Conservation (phyloP, 371 early-diverging fungal species). For the Thermomucor indicae-seudaticae region DNA sequence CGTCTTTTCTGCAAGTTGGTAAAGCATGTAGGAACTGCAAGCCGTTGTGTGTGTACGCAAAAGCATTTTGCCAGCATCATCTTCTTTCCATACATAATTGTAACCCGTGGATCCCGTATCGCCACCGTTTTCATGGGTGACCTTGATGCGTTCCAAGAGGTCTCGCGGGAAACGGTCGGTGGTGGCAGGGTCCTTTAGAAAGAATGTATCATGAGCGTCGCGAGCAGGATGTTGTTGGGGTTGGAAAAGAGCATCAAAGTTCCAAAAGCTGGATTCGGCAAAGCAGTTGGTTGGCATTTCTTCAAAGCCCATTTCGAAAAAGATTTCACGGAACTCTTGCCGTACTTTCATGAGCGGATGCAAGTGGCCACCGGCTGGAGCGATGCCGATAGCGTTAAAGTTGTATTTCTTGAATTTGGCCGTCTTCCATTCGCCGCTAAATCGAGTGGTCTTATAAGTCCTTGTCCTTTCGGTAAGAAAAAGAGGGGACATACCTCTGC, state of each 20-base stretch:
- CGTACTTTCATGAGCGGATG: slow-evolving; percentile 99
- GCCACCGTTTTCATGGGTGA: slow-evolving; percentile 95
- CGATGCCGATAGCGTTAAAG: slow-evolving; percentile 90
- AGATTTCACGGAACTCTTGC: slow-evolving; percentile 98
- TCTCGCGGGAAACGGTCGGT: slow-evolving; percentile 79
- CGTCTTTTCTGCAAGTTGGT: slow-evolving; percentile 87
- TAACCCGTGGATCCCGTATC: slow-evolving; percentile 95
- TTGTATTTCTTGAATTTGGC: slow-evolving; percentile 98
- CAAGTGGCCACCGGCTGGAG: slow-evolving; percentile 88
- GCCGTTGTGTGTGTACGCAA: slow-evolving; percentile 99
- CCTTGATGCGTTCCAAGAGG: slow-evolving; percentile 89
- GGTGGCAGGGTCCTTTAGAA: slow-evolving; percentile 85
- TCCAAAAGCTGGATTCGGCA: slow-evolving; percentile 99
- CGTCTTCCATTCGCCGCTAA: slow-evolving; percentile 88
- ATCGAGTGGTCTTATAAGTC: too few species aligned
- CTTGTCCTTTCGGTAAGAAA: too few species aligned
- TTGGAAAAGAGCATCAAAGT: slow-evolving; percentile 99
- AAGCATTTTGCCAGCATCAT: slow-evolving; percentile 95
- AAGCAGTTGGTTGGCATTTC: slow-evolving; percentile 99
- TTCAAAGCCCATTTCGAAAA: slow-evolving; percentile 99
- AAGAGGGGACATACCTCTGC: slow-evolving; percentile 52
- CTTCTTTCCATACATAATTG: slow-evolving; percentile 90
- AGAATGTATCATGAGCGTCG: slow-evolving; percentile 99
- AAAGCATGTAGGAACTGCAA: slow-evolving; percentile 91
- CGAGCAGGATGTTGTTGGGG: slow-evolving; percentile 99